Percentiles rank a stretch among this genome's conserved stretches.
These are phyloP conservation scores for Sordariomycetes sp. DNA, from an alignment of 2,329 filamentous ascomycete species.

Conservation along the genomic window DNA sequence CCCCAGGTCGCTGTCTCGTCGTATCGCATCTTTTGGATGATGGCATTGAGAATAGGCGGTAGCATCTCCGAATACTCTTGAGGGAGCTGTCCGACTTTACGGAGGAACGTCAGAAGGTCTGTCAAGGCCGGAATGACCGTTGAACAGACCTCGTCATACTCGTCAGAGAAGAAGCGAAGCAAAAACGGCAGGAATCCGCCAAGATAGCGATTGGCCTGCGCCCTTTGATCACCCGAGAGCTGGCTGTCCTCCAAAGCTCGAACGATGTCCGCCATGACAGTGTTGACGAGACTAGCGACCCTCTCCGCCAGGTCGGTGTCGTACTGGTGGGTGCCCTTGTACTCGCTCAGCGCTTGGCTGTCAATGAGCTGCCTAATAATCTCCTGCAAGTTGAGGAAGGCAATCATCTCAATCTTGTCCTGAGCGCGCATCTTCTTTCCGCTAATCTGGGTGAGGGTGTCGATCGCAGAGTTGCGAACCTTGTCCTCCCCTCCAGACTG, in stretches of 20 bases:
- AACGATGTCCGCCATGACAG: constrained; percentile 76
- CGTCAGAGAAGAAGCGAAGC: constrained; percentile 90
- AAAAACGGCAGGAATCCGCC: constrained; percentile 79
- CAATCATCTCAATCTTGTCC: constrained; percentile 91
- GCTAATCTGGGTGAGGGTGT: constrained; percentile 91
- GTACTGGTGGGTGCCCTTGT: constrained; percentile 74
- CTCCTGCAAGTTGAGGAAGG: constrained; percentile 77
- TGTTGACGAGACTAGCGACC: constrained; percentile 93
- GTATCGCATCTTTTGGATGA: constrained; percentile 94
- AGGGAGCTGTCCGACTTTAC: constrained; percentile 68
- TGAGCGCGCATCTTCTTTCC: constrained; percentile 94
- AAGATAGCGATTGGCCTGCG: constrained; percentile 72
- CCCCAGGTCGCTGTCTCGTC: constrained; percentile 93
- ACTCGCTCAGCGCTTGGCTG: constrained; percentile 71
- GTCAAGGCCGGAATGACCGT: constrained; percentile 90
- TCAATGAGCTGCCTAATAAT: constrained; percentile 80
- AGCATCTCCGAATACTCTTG: constrained; percentile 73
- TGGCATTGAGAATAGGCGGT: constrained; percentile 79
- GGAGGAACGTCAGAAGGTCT: constrained; percentile 83
- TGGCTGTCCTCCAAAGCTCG: constrained; percentile 66
- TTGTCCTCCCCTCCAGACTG: constrained; percentile 58
- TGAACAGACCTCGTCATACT: constrained; percentile 96
- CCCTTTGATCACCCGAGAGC: constrained; percentile 53
- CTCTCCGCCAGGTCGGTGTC: constrained; percentile 93
- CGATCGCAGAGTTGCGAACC: constrained; percentile 83